phyloP scores from a whole-genome alignment of 2,329 filamentous ascomycete species.

The Pestalotiopsis sp. region DNA sequence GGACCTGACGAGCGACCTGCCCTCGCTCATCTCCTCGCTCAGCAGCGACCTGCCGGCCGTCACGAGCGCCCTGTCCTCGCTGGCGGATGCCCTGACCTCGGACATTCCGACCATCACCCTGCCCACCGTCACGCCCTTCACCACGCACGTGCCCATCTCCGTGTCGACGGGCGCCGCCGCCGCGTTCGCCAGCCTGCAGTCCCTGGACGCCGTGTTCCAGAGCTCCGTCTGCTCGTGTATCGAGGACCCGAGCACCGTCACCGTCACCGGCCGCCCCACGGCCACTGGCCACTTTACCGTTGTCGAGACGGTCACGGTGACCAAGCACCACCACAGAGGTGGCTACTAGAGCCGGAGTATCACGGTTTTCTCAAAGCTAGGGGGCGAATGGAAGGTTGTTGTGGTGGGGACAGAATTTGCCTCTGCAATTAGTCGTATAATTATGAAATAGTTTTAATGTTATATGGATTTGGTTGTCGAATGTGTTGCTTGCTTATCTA shows the following conservation, averaged over 20 bases:
- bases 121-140: neutral
- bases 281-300: neutral
- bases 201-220: neutral
- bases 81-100: neutral
- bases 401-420: too few relatives aligned
- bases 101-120: neutral
- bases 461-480: too few relatives aligned
- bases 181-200: neutral
- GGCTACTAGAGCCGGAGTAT: too few relatives aligned
- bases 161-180: neutral
- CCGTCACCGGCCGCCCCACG: neutral
- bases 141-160: neutral
- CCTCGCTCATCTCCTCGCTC: neutral
- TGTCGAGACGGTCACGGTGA: neutral
- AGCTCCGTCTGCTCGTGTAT: neutral
- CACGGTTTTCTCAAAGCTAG: too few relatives aligned
- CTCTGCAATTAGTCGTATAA: too few relatives aligned
- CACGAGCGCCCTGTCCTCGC: neutral
- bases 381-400: too few relatives aligned
- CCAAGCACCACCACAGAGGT: neutral
- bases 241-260: neutral
- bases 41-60: neutral
- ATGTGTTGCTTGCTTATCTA: too few relatives aligned
- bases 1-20: neutral
- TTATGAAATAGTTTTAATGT: too few relatives aligned